Evolutionary conservation across 805 yeast species (phyloP).

Genomic region (Monosporozyma aerobia): DNA sequence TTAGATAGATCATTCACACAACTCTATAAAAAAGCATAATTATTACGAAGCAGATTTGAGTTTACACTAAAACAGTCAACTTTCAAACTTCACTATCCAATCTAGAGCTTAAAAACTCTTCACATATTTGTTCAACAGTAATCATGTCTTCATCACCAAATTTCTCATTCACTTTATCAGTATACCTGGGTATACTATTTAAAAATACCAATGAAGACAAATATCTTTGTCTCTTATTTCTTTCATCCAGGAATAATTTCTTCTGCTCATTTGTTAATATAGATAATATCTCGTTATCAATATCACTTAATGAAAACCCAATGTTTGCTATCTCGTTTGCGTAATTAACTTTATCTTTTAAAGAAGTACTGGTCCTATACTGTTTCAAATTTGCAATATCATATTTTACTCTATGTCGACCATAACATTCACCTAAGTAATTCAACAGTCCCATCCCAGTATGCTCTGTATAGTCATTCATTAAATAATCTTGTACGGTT

Average conservation of each 20-base stretch:
- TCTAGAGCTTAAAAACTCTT: background rate
- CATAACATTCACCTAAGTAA: background rate
- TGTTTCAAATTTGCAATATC: slow-evolving; percentile 1
- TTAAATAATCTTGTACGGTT: background rate
- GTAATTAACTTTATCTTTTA: background rate
- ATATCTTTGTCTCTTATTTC: background rate
- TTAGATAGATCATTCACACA: no score
- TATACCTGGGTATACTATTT: slow-evolving; percentile 1
- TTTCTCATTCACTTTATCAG: background rate
- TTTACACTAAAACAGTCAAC: background rate
- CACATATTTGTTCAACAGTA: background rate
- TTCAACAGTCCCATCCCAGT: background rate
- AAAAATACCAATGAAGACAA: background rate
- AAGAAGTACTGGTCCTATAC: background rate
- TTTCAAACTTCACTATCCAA: background rate
- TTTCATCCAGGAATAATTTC: background rate
- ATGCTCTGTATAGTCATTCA: background rate
- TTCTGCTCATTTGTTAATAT: background rate
- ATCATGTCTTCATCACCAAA: background rate
- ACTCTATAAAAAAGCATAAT: no score
- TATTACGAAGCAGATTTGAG: background rate
- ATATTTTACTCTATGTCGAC: background rate
- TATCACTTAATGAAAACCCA: background rate
- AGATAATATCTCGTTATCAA: background rate
- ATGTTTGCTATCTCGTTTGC: background rate